phyloP scores from a whole-genome alignment of 2,329 filamentous ascomycete species.

The Ascomycota sp. region DNA sequence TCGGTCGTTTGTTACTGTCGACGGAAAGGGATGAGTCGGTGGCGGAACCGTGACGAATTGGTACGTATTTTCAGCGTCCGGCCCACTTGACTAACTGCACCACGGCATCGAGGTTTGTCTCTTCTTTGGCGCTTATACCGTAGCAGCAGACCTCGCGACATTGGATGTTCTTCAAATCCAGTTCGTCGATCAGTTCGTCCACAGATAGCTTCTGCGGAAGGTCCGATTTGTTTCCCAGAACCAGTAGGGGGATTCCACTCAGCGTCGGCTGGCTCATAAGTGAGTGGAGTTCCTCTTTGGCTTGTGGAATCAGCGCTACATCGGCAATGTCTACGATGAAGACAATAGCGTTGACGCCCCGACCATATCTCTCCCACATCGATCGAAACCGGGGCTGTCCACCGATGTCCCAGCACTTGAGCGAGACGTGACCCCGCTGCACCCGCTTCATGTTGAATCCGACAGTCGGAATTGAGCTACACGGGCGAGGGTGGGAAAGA shows the following conservation, averaged over 20 bases:
- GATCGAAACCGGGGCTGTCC: constrained; percentile 91
- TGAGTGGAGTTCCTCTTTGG: constrained; percentile 79
- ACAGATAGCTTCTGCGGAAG: constrained; percentile 78
- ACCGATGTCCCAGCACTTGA: constrained; percentile 98
- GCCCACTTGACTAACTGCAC: constrained; percentile 86
- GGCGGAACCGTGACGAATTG: constrained; percentile 3
- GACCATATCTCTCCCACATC: constrained; percentile 99
- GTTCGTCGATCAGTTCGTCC: constrained; percentile 82
- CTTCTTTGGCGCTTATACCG: constrained; percentile 94
- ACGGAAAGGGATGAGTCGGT: no score
- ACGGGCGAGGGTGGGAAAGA: no score
- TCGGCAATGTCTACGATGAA: constrained; percentile 98
- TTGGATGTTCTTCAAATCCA: constrained; percentile 75
- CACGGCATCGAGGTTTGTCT: constrained; percentile 94
- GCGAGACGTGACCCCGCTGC: constrained; percentile 90
- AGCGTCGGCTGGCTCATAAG: constrained; percentile 70
- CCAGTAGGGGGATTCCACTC: constrained; percentile 76
- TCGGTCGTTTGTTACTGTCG: background rate
- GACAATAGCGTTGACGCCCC: constrained; percentile 90
- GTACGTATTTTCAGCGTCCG: constrained; percentile 34
- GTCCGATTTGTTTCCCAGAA: constrained; percentile 94
- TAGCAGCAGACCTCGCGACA: constrained; percentile 95
- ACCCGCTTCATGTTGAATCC: constrained; percentile 99
- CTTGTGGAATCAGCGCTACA: constrained; percentile 55
- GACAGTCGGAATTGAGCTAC: constrained; percentile 90